A percentile compares a stretch with the other conserved stretches of the same genome.
phyloP scores from a whole-genome alignment of 192 early-diverging fungal genomes.

The Geranomyces michiganensis region DNA sequence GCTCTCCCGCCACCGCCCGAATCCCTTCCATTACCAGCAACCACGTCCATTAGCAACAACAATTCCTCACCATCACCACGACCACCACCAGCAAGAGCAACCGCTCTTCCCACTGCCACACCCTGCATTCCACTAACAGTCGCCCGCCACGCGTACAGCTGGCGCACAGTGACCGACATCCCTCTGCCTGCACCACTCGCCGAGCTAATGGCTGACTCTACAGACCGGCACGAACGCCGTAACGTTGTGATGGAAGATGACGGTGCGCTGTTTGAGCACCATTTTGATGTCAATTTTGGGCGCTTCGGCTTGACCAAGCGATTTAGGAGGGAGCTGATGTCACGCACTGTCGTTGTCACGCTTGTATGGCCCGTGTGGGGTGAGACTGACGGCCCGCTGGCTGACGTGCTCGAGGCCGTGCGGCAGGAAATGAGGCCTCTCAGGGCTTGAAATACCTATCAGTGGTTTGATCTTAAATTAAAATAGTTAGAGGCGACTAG shows the following conservation, averaged over 20 bases:
- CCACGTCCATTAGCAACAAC: no score
- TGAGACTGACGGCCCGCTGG: constrained; percentile 4
- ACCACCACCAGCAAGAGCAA: neutral
- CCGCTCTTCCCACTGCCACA: neutral
- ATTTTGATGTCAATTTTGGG: constrained; percentile 9
- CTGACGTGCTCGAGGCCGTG: neutral
- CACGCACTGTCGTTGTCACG: neutral
- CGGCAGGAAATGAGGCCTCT: neutral
- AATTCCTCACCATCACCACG: neutral
- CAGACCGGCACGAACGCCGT: neutral
- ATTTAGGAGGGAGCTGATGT: neutral
- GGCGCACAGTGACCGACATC: constrained; percentile 14
- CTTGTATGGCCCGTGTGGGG: constrained; percentile 13
- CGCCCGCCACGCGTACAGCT: neutral
- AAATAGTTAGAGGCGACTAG: no score
- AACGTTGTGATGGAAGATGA: constrained; percentile 38
- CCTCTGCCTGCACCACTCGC: neutral
- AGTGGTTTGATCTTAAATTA: no score
- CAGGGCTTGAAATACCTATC: neutral
- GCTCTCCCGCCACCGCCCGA: neutral
- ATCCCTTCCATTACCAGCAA: neutral
- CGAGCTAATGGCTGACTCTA: neutral
- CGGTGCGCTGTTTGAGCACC: constrained; percentile 25
- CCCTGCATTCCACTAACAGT: constrained; percentile 33
- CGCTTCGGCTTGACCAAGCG: constrained; percentile 1